These are phyloP conservation scores for Tubosaeta sp. DNA, from an alignment of 768 basidiomycete genomes.

Conservation along the genomic window DNA sequence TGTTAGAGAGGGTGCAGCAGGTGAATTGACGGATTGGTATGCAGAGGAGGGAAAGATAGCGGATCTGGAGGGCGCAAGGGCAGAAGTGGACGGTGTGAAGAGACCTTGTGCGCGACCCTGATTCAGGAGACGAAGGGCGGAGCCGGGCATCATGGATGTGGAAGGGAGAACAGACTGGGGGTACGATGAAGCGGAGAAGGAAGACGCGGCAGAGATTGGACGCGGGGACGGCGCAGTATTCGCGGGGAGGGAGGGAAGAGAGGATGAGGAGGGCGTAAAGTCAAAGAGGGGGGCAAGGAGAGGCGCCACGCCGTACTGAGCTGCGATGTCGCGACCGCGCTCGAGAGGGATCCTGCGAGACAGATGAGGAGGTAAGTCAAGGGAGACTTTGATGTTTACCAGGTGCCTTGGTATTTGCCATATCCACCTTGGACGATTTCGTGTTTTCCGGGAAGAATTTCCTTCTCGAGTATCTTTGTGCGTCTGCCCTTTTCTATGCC, in stretches of 20 bases:
- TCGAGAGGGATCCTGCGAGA: conserved; percentile 87
- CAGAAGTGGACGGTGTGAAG: conserved; percentile 80
- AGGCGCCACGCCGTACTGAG: conserved; percentile 87
- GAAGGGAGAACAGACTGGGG: conserved; percentile 60
- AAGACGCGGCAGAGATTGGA: conserved; percentile 64
- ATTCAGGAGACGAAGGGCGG: conserved; percentile 76
- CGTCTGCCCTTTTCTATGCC: conserved; percentile 95
- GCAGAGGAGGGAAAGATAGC: conserved; percentile 54
- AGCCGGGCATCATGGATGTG: conserved; percentile 85
- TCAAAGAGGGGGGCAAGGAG: conserved; percentile 90
- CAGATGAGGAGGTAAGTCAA: conserved; percentile 6
- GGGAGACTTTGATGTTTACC: conserved; percentile 48
- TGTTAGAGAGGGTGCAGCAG: conserved; percentile 50
- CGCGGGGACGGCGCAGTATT: conserved; percentile 49
- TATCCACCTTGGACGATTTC: conserved; percentile 99
- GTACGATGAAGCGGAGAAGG: conserved; percentile 55
- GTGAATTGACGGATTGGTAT: conserved; percentile 42
- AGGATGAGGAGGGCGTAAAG: conserved; percentile 74
- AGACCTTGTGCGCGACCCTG: conserved; percentile 85
- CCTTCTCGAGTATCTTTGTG: conserved; percentile 96
- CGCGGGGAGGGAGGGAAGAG: conserved; percentile 63
- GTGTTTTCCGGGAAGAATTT: conserved; percentile 91
- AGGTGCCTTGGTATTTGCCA: conserved; percentile 99
- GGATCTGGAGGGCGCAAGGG: conserved; percentile 40
- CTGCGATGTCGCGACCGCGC: conserved; percentile 87